A percentile compares a stretch with the other conserved stretches of the same genome.
Evolutionary conservation across 1,284 basidiomycete genomes (phyloP).

Genomic region (Salmacisia buchloeana): DNA sequence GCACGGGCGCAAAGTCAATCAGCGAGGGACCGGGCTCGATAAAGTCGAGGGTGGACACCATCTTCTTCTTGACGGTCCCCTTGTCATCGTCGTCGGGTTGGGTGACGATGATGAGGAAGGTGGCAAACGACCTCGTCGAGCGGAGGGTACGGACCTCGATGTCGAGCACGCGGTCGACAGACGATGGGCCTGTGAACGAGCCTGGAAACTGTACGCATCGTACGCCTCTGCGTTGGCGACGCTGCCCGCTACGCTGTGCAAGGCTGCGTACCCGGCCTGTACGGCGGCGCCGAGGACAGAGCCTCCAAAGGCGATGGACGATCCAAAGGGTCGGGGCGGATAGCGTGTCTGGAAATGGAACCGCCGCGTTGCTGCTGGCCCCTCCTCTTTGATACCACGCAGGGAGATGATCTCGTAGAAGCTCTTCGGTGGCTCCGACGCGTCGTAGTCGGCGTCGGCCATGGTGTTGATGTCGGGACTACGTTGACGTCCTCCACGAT

Average conservation of each 20-base stretch:
- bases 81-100: neutral
- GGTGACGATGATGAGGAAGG: neutral
- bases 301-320: neutral
- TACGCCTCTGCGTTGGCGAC: neutral
- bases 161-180: neutral
- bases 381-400: neutral
- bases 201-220: neutral
- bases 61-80: neutral
- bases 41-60: constrained; percentile 1
- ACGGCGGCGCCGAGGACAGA: neutral
- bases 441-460: neutral
- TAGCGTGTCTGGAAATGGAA: neutral
- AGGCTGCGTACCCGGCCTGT: neutral
- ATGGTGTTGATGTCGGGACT: no score
- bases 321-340: constrained; percentile 1
- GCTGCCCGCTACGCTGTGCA: neutral
- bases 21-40: neutral
- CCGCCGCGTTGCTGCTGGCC: neutral
- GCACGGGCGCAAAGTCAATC: neutral
- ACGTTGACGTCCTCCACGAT: no score
- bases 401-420: constrained; percentile 6
- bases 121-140: neutral
- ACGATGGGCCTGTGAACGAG: neutral
- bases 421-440: neutral
- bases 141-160: neutral